Evolutionary conservation across 495 filamentous ascomycete species (phyloP), one percentile per base, ranked within the genome.

Genomic region (Aspergillus diversus): DNA sequence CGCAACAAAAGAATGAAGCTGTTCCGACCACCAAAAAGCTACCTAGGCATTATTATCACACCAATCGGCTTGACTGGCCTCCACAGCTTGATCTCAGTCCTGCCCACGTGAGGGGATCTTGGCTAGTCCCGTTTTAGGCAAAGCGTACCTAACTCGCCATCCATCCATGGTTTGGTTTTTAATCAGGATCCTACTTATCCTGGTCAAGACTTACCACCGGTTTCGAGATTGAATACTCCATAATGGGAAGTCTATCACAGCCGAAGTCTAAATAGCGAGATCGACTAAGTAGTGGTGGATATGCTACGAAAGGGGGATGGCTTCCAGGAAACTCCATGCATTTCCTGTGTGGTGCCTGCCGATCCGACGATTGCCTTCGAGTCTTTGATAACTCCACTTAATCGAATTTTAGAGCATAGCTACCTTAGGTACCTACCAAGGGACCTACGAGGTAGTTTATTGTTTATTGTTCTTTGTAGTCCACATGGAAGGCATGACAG

Each of bases 31-130:
- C 43, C 8, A 12, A 15, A 53, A 63, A 42, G 32, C 32, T 39
- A 61, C 42, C 27, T 55, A 55, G 47, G 12, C 13, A 54, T 33
- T 21, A 11, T 33, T 32, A 6, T 16, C 47, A 34, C 33, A 27
- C 52, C 27, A 16, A 39, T 51, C 48, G 47, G 21, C 33, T 50
- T 37, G 42, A 61, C 50, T 27, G 59, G 39, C 50, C 39, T 60
- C 51, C 21, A 31, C 37, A 61, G 51, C 50, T 61, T 35, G 21
- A 59, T 42, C 55, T 57, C 35, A 57, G 50, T 37, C 13, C n/a
- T 31, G 21, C 46, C 60, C 60, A 63, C 60, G 60, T 63, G 60
- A 63, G 46, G 43, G 57, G 60, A 53, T 53, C 34, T 21, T 8
- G 35, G 52, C 60, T 63, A 63, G 47, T 63, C 60, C 60, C 27